Conservation (phyloP, 768 basidiomycete genomes). For the Lactifluus pinguis region DNA sequence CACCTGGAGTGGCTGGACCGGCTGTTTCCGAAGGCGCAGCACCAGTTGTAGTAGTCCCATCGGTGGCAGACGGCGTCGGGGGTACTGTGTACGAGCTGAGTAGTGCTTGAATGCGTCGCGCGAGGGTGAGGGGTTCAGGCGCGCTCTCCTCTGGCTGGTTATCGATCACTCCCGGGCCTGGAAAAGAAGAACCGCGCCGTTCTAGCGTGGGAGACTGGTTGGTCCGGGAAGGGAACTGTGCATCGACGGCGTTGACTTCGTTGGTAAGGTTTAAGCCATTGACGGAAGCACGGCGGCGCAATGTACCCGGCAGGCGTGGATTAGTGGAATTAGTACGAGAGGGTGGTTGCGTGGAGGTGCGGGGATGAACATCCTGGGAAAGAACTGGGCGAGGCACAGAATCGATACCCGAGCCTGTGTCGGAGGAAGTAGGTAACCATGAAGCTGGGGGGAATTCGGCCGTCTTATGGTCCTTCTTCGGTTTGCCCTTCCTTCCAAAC, state of each 20-base stretch:
- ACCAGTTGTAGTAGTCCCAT: slow-evolving; percentile 14
- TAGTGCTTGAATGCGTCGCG: slow-evolving; percentile 44
- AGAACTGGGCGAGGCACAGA: background rate
- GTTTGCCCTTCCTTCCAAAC: slow-evolving; percentile 17
- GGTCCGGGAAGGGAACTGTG: background rate
- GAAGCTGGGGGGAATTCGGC: slow-evolving; percentile 18
- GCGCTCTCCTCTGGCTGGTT: slow-evolving; percentile 3
- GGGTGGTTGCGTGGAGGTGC: background rate
- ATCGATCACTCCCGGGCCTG: background rate
- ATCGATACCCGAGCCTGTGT: background rate
- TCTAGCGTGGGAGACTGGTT: background rate
- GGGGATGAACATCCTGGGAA: background rate
- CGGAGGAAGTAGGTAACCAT: slow-evolving; percentile 1
- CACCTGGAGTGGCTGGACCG: slow-evolving; percentile 11
- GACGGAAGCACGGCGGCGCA: background rate
- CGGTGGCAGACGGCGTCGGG: slow-evolving; percentile 19
- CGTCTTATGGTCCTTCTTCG: background rate
- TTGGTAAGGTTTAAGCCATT: background rate
- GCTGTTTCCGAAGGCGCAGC: slow-evolving; percentile 11
- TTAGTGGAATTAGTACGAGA: background rate
- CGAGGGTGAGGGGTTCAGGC: slow-evolving; percentile 38
- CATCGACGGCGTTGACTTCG: background rate
- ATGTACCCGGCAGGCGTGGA: background rate
- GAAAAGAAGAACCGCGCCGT: slow-evolving; percentile 1
- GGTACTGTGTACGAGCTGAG: slow-evolving; percentile 32